Base-by-base conservation (phyloP, 345 rosid species). In the Eucalyptus lansdowneana region DNA sequence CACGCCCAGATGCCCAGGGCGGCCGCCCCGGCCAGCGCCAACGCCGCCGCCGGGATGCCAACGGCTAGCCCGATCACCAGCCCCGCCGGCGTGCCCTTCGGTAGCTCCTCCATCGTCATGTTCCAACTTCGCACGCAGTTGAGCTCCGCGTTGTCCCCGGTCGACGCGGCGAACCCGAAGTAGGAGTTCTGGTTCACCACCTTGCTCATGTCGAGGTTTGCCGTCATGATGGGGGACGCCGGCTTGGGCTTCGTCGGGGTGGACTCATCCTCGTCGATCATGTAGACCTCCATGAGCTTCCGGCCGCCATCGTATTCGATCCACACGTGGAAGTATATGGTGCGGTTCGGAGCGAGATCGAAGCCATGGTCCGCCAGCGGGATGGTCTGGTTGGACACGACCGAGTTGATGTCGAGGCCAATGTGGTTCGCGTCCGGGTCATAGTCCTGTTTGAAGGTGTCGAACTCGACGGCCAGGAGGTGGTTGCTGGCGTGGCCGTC, bases 341-440 rank as follows among this genome's bases (percentile, higher is more conserved):
- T 54, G 8, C 60, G 91, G 7, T 62, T 47, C 0, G 95, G 95
- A 15, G 93, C 90, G 44, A 94, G 90, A 16, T 92, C 88, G 90
- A 94, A 90, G 19, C 89, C 93, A 7, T 47, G 69, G 72, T 86
- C 11, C 5, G 92, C 91, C 67, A 95, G 90, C 11, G 92, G 56
- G 3, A 87, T 90, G 3, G 92, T 92, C 87, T 88, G 88, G 44
- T 45, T 90, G 24, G 95, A 94, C 11, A 24, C 72, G 44, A 94
- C 92, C 42, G 93, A 87, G 81, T 96, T 94, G 89, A 95, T 91
- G 87, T 94, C 89, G 14, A 95, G 93, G 80, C 97, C 97, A 15
- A 95, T 72, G 90, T 96, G 97, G 89, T 96, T 96, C 27, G 89
- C 91, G 29, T 96, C 93, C 3, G 95, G 96, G 89, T 96, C 96